Conservation (phyloP, 768 basidiomycete genomes). For the Russula virescens region DNA sequence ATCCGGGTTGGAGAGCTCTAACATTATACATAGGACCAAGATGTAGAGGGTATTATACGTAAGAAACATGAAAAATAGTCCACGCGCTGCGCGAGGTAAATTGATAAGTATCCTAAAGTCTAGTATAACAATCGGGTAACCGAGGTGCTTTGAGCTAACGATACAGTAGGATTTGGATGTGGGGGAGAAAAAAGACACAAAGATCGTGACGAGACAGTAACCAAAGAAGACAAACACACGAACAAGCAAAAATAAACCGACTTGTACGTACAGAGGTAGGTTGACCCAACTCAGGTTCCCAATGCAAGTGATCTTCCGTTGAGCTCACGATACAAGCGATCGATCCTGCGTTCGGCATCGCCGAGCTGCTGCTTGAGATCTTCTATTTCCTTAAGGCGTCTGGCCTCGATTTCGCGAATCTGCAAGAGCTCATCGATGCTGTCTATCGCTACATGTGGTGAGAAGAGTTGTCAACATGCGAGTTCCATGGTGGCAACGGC, state of each 20-base stretch:
- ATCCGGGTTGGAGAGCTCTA: background rate
- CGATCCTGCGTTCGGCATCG: constrained; percentile 18
- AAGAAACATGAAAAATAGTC: background rate
- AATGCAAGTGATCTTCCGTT: constrained; percentile 16
- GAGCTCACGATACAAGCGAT: constrained; percentile 15
- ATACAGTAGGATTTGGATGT: constrained; percentile 11
- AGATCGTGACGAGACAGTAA: background rate
- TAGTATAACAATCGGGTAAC: constrained; percentile 8
- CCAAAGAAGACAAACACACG: background rate
- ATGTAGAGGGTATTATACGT: background rate
- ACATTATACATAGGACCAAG: constrained; percentile 2
- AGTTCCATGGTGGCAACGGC: background rate
- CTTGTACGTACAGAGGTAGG: background rate
- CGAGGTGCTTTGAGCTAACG: constrained; percentile 12
- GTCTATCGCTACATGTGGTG: constrained; percentile 14
- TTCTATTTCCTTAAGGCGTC: constrained; percentile 12
- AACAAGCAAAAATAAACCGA: background rate
- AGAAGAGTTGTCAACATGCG: background rate
- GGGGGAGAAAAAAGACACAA: background rate
- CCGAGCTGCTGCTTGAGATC: constrained; percentile 15
- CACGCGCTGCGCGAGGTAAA: constrained; percentile 6
- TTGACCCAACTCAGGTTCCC: constrained; percentile 4
- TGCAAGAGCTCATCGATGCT: constrained; percentile 16
- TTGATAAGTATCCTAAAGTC: constrained; percentile 1
- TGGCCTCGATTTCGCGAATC: constrained; percentile 8